phyloP scores from a whole-genome alignment of 1,139 yeast species.

The Ashbya aceris region DNA sequence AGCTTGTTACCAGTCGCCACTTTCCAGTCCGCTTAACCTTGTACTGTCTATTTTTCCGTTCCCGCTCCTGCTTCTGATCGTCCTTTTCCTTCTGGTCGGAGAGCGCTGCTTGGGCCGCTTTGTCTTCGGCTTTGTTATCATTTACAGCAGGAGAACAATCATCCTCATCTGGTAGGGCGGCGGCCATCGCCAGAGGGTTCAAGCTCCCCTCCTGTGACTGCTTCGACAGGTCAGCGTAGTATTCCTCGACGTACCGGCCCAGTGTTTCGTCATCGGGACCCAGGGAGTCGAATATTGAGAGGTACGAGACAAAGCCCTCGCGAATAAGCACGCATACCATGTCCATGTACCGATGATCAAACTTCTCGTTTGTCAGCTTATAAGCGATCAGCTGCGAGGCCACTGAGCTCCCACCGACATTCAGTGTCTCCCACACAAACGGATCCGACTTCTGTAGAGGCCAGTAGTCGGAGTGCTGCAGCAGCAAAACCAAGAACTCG shows the following conservation, averaged over 20 bases:
- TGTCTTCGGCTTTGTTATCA: constrained; percentile 16
- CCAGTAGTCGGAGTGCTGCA: constrained; percentile 59
- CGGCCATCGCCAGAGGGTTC: constrained; percentile 80
- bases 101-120: not conserved
- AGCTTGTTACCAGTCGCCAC: constrained; percentile 40
- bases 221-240: constrained; percentile 47
- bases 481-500: constrained; percentile 39
- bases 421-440: constrained; percentile 26
- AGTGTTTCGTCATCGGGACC: constrained; percentile 35
- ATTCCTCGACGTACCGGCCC: constrained; percentile 36
- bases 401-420: constrained; percentile 47
- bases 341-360: constrained; percentile 40
- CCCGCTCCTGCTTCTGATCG: constrained; percentile 3
- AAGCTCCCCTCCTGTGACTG: constrained; percentile 58
- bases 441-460: constrained; percentile 37
- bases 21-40: constrained; percentile 12
- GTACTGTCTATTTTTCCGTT: constrained; percentile 3
- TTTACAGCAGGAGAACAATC: constrained; percentile 12
- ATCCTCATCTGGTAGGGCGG: constrained; percentile 67
- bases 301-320: constrained; percentile 59
- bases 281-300: constrained; percentile 49
- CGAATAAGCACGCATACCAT: constrained; percentile 52
- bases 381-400: constrained; percentile 56
- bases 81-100: constrained; percentile 6
- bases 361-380: constrained; percentile 32